phyloP scores from a whole-genome alignment of 495 filamentous ascomycete species.

The Xylaria cubensis region DNA sequence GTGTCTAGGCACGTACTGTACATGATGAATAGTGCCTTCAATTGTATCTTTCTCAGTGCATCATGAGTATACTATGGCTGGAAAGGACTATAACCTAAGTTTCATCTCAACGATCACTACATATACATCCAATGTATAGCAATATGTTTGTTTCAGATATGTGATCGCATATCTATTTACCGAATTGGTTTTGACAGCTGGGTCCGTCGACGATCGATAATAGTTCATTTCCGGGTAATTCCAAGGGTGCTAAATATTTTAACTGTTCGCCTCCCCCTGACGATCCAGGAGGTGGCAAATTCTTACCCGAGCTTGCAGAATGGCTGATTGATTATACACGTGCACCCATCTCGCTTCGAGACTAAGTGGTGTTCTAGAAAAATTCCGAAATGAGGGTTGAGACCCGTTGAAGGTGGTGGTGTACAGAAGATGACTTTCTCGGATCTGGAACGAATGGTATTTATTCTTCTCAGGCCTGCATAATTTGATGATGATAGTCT shows the following conservation, averaged over 20 bases:
- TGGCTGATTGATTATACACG: not conserved
- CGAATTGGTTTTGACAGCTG: not conserved
- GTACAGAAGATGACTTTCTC: not conserved
- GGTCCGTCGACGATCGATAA: not conserved
- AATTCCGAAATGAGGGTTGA: constrained; percentile 18
- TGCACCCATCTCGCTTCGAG: constrained; percentile 20
- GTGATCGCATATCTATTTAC: not conserved
- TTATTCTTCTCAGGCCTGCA: not conserved
- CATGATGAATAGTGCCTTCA: not conserved
- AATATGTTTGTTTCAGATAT: not conserved
- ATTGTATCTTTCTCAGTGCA: not conserved
- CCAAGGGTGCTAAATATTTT: constrained; percentile 7
- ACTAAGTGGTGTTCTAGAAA: constrained; percentile 17
- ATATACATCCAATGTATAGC: not conserved
- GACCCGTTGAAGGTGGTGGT: not conserved
- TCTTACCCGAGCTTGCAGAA: not conserved
- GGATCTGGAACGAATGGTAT: constrained; percentile 2
- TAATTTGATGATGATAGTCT: not conserved
- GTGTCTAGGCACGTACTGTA: too few species aligned
- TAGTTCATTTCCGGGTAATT: constrained; percentile 1
- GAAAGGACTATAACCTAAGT: not conserved
- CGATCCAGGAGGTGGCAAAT: constrained; percentile 45
- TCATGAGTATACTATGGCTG: not conserved
- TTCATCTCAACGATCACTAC: not conserved
- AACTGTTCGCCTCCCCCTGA: constrained; percentile 41